Evolutionary conservation across 176 grass and related monocot genomes (phyloP), one percentile per base, ranked within the genome.

Genomic region (Aegilops bicornis): DNA sequence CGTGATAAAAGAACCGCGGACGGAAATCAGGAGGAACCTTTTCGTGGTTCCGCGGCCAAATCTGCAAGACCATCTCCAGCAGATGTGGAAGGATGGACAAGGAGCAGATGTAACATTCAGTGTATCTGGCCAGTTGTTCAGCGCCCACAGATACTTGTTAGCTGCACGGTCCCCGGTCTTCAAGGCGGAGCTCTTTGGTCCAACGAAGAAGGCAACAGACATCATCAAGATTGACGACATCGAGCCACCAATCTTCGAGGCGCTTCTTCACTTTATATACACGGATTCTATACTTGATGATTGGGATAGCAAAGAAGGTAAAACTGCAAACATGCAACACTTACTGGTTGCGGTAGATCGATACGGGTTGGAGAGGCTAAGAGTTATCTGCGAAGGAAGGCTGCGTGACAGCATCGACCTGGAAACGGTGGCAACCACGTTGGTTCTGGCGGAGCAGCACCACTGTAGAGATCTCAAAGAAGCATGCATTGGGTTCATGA

Each of bases 351-450:
- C 81, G 0, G 87, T 81, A 1, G 81, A 89, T 8, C 33, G 87
- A 25, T 89, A 89, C 31, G 65, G 73, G 29, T 0, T 89, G 54
- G 37, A 65, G 3, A 84, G 40, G 64, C 32, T 89, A 6, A 84
- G 25, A 30, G 5, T 54, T 3, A 27, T 89, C 0, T 89, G 66
- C 12, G 76, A 73, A n/a, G 9, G 0, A 3, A 79, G 73, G 54
- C 23, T 89, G 22, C 54, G 17, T 12, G 2, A 30, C 15, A 22
- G 10, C 29, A 10, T 89, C 1, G 67, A 39, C 6, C 56, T 19
- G 30, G 10, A 16, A 0, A 90, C 84, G 3, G 78, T 73, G 0
- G 54, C 33, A 1, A 79, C 35, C 0, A 90, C 71, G 0, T 13
- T 86, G 35, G 84, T 31, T 3, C 9, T 69, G 66, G 66, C 66